phyloP scores from a whole-genome alignment of 2,329 filamentous ascomycete species.

The Trichoderma lentiforme region DNA sequence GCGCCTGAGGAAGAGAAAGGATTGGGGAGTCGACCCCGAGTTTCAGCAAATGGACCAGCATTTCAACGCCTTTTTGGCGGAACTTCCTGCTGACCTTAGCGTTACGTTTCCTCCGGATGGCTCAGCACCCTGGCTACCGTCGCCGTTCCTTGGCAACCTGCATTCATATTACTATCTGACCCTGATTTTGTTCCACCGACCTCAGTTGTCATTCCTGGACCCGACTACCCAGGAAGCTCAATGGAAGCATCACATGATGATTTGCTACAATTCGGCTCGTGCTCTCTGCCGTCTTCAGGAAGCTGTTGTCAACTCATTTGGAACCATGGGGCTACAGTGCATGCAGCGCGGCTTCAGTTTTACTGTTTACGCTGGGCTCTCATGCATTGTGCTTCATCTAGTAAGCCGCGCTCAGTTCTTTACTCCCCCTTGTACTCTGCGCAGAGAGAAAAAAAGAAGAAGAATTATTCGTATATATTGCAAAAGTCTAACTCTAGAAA shows the following conservation, averaged over 20 bases:
- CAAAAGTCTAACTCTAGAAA: background rate
- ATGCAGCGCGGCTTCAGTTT: constrained; percentile 96
- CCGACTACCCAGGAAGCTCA: constrained; percentile 65
- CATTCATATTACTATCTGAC: constrained; percentile 85
- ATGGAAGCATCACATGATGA: constrained; percentile 85
- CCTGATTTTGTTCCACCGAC: constrained; percentile 82
- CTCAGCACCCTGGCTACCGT: constrained; percentile 78
- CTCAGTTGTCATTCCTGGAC: constrained; percentile 76
- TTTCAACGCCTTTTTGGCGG: constrained; percentile 71
- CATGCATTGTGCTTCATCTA: constrained; percentile 88
- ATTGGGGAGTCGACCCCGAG: constrained; percentile 83
- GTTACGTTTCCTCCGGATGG: constrained; percentile 75
- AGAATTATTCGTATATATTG: background rate
- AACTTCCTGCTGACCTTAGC: constrained; percentile 74
- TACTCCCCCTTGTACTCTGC: background rate
- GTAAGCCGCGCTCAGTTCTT: constrained; percentile 52
- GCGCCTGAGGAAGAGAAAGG: constrained; percentile 70
- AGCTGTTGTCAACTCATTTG: constrained; percentile 71
- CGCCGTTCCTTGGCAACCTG: constrained; percentile 84
- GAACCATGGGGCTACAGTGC: constrained; percentile 75
- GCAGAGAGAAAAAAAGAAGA: background rate
- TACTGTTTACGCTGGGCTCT: constrained; percentile 86
- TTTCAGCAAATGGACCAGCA: constrained; percentile 76
- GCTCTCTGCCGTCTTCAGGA: constrained; percentile 84
- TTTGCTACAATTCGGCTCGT: constrained; percentile 83